phyloP scores from a whole-genome alignment of 768 basidiomycete genomes.

The Astraeus odoratus region DNA sequence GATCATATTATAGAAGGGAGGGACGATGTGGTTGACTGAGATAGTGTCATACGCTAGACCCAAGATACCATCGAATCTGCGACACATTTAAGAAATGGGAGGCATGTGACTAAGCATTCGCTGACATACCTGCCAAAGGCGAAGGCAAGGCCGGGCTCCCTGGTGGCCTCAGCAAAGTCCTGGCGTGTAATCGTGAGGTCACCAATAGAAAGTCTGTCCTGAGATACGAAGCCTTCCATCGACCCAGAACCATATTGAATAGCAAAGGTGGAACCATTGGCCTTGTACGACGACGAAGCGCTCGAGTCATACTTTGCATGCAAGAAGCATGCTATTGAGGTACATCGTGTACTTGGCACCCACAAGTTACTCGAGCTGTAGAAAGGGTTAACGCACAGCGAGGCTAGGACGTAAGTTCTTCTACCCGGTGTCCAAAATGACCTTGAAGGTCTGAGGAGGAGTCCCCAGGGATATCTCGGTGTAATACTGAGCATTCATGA shows the following conservation, averaged over 20 bases:
- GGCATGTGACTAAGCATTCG: neutral
- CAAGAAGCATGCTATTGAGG: conserved; percentile 89
- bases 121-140: conserved; percentile 84
- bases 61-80: conserved; percentile 90
- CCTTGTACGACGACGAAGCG: conserved; percentile 77
- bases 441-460: conserved; percentile 88
- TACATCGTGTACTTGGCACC: conserved; percentile 80
- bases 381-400: conserved; percentile 3
- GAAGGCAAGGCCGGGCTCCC: conserved; percentile 95
- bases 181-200: conserved; percentile 69
- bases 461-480: conserved; percentile 78
- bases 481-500: conserved; percentile 97
- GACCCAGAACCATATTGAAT: conserved; percentile 96
- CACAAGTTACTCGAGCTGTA: conserved; percentile 87
- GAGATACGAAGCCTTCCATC: conserved; percentile 93
- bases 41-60: conserved; percentile 96
- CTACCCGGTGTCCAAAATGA: conserved; percentile 89
- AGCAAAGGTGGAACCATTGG: conserved; percentile 82
- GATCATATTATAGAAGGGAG: no score
- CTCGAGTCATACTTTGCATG: conserved; percentile 86
- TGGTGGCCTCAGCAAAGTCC: conserved; percentile 92
- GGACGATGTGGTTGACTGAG: conserved; percentile 84
- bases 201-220: conserved; percentile 73
- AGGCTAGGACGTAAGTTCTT: conserved; percentile 1
- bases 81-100: neutral